phyloP scores from a whole-genome alignment of 169 alveolate genomes.

The Cystoisospora suis region DNA sequence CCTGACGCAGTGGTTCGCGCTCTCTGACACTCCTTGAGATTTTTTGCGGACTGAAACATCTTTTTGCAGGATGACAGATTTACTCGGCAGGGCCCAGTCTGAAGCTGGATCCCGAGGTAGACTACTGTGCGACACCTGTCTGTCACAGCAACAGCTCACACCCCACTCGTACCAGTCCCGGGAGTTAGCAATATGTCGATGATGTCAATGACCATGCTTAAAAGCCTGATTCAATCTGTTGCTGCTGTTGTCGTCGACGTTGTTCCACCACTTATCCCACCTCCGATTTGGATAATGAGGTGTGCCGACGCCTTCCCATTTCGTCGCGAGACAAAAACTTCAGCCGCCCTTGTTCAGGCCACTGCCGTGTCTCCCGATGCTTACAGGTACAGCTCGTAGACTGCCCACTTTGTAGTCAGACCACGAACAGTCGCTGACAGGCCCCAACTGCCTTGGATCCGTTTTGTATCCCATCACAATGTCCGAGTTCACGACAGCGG shows the following conservation, averaged over 20 bases:
- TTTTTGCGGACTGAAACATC: conserved; percentile 1
- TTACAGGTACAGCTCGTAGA: conserved; percentile 74
- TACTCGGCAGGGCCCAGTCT: conserved; percentile 66
- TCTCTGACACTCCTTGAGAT: neutral
- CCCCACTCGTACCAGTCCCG: conserved; percentile 68
- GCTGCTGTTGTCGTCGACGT: conserved; percentile 79
- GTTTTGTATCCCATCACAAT: conserved; percentile 84
- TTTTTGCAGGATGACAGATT: conserved; percentile 70
- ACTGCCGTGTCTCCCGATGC: conserved; percentile 87
- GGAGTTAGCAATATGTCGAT: conserved; percentile 77
- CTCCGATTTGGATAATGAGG: conserved; percentile 70
- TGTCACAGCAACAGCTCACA: neutral
- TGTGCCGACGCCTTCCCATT: neutral
- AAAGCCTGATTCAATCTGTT: conserved; percentile 78
- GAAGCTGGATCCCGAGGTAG: conserved; percentile 74
- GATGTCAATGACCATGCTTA: conserved; percentile 78
- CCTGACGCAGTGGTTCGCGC: conserved; percentile 67
- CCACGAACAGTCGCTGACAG: neutral
- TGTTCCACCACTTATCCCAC: conserved; percentile 83
- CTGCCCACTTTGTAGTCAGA: too few relatives aligned
- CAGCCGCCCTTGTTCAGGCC: conserved; percentile 68
- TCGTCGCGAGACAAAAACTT: neutral
- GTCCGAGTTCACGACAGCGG: conserved; percentile 82
- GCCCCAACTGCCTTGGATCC: conserved; percentile 82
- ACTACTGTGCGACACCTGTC: neutral